phyloP scores from a whole-genome alignment of 83 land plant genomes.

The Picea engelmannii region DNA sequence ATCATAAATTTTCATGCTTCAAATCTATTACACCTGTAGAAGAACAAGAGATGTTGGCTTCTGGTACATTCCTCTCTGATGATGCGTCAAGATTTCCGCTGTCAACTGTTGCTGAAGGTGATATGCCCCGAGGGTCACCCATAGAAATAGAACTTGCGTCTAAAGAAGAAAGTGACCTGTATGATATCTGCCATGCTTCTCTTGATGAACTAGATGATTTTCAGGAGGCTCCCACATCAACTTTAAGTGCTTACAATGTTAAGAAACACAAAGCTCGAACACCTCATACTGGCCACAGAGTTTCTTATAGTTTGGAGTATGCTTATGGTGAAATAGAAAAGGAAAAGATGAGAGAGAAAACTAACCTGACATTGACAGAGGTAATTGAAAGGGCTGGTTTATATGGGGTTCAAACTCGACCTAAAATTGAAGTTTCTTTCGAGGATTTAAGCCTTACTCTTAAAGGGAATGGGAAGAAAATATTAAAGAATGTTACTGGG shows the following conservation, averaged over 20 bases:
- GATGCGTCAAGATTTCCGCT: conserved; percentile 19
- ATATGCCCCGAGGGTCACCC: neutral
- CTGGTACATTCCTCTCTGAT: conserved; percentile 20
- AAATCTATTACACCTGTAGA: conserved; percentile 19
- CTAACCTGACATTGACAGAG: conserved; percentile 51
- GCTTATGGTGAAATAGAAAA: conserved; percentile 93
- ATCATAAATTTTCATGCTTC: conserved; percentile 54
- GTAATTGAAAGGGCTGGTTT: conserved; percentile 54
- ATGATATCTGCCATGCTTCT: conserved; percentile 24
- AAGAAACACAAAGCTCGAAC: conserved; percentile 34
- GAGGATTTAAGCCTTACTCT: conserved; percentile 74
- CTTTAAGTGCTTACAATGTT: conserved; percentile 18
- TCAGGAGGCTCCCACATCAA: conserved; percentile 29
- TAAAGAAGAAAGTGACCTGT: conserved; percentile 41
- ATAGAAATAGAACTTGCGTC: conserved; percentile 5
- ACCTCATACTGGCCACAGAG: conserved; percentile 33
- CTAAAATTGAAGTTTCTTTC: conserved; percentile 78
- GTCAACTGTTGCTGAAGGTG: conserved; percentile 13
- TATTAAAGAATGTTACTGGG: conserved; percentile 87
- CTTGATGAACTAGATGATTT: conserved; percentile 42
- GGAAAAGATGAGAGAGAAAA: conserved; percentile 71
- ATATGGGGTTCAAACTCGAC: conserved; percentile 42
- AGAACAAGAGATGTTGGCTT: conserved; percentile 32
- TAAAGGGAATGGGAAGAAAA: conserved; percentile 76
- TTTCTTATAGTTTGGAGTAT: conserved; percentile 83